Base-by-base conservation (phyloP, 176 grass and related monocot genomes). In the Bolboschoenus planiculmis region DNA sequence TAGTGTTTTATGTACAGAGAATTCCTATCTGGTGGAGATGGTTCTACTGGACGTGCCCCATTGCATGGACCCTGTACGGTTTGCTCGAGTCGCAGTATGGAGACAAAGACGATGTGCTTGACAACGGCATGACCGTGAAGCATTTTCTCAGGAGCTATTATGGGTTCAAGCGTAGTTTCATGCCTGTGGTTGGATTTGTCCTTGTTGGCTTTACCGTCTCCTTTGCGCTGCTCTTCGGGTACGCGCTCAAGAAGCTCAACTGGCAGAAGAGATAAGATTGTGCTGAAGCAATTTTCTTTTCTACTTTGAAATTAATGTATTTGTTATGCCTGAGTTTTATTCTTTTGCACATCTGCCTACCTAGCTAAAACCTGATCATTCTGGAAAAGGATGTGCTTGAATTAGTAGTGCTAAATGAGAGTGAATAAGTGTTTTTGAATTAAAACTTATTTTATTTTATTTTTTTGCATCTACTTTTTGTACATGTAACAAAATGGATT, bases 11-110 rank as follows among this genome's bases (percentile, higher is more conserved):
- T 24, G 16, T n/a, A 23, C 83, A 97, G 91, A 85, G 58, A 68
- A 97, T 93, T 51, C 91, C 93, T 7, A 31, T 93, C 30, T 97
- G 93, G 90, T 97, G 90, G 93, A 93, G 88, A 43, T 97, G 93
- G 93, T 97, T 84, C 85, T 93, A 86, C 66, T 93, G 93, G 93
- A 56, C 85, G 16, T 87, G 85, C 77, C 93, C 91, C 2, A 78
- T 97, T 1, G 87, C 91, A 11, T 97, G 93, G 93, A 93, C 89
- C 56, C 81, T 97, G 40, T 88, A 97, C 9, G 93, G 93, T 27
- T 67, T 97, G 16, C 84, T 97, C 1, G 86, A 39, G 18, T 91
- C 93, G 20, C 93, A 97, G 39, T 97, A 89, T 53, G 93, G 91
- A 56, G 93, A 97, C 29, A 44, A 91, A 20, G 78, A 85, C 0